Conservation (phyloP, 495 filamentous ascomycete species). For the Xeromyces bisporus region DNA sequence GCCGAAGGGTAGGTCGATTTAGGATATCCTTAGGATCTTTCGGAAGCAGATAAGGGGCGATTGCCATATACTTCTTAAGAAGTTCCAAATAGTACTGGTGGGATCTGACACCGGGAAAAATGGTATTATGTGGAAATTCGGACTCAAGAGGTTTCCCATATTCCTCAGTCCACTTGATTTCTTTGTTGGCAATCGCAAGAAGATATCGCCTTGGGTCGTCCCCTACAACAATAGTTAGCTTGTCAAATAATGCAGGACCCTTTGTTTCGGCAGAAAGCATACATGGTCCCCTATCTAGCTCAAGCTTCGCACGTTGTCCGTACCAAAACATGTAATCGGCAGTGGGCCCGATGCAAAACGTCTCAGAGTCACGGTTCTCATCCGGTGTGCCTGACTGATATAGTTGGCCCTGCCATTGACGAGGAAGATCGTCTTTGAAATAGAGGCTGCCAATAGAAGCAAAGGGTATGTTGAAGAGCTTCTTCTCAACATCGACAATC, state of each 20-base stretch:
- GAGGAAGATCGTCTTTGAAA: conserved; percentile 7
- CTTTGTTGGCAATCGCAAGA: not conserved
- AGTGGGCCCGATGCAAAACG: conserved; percentile 14
- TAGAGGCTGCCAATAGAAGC: conserved; percentile 12
- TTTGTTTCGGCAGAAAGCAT: too few relatives aligned
- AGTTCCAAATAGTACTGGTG: conserved; percentile 6
- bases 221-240: too few relatives aligned
- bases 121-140: conserved; percentile 10
- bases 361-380: conserved; percentile 1
- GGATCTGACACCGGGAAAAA: conserved; percentile 8
- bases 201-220: not conserved
- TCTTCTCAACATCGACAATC: conserved; percentile 12
- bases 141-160: conserved; percentile 2
- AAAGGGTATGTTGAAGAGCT: conserved; percentile 9
- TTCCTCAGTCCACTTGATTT: conserved; percentile 5
- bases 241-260: too few relatives aligned
- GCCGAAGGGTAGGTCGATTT: not conserved
- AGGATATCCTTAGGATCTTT: not conserved
- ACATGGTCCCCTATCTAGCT: conserved; percentile 3
- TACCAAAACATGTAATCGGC: conserved; percentile 10
- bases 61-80: conserved; percentile 8
- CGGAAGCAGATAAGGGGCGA: conserved; percentile 5
- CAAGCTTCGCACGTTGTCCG: not conserved
- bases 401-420: not conserved
- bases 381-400: too few relatives aligned